phyloP scores from a whole-genome alignment of 768 basidiomycete species.

The Suillus cothurnatus region DNA sequence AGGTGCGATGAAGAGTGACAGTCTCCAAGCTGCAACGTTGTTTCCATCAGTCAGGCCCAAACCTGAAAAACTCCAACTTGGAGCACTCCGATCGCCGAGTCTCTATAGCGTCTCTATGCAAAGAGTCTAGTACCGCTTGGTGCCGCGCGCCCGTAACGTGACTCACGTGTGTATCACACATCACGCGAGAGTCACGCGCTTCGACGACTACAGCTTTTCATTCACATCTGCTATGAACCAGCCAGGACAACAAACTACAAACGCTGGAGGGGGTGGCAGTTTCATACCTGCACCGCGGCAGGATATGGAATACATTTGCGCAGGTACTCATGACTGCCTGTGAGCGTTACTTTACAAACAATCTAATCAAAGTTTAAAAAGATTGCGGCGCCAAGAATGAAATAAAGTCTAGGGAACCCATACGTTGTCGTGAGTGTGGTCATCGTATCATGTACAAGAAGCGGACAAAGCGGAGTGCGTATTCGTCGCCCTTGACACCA shows the following conservation, averaged over 20 bases:
- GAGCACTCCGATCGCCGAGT: not conserved
- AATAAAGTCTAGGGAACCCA: conserved; percentile 88
- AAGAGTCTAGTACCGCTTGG: not conserved
- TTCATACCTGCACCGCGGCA: conserved; percentile 45
- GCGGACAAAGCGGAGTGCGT: conserved; percentile 88
- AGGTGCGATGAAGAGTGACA: not conserved
- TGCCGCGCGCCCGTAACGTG: not conserved
- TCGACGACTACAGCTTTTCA: conserved; percentile 7
- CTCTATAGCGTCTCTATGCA: conserved; percentile 1
- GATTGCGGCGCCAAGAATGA: conserved; percentile 94
- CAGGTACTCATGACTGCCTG: conserved; percentile 52
- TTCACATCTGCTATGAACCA: conserved; percentile 41
- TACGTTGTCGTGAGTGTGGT: conserved; percentile 95
- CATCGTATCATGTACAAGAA: conserved; percentile 99
- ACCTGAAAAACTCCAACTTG: not conserved
- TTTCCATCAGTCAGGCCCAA: not conserved
- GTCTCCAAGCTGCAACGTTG: not conserved
- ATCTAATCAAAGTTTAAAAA: conserved; percentile 32
- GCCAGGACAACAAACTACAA: conserved; percentile 32
- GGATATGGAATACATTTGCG: conserved; percentile 87
- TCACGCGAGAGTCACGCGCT: conserved; percentile 20
- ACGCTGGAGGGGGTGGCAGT: conserved; percentile 26
- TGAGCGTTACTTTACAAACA: conserved; percentile 8
- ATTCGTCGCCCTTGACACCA: not conserved
- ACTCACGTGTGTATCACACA: conserved; percentile 12